Evolutionary conservation across 495 filamentous ascomycete genomes (phyloP), one percentile per base, ranked within the genome.

Genomic region (Aspergillus coremiiformis): DNA sequence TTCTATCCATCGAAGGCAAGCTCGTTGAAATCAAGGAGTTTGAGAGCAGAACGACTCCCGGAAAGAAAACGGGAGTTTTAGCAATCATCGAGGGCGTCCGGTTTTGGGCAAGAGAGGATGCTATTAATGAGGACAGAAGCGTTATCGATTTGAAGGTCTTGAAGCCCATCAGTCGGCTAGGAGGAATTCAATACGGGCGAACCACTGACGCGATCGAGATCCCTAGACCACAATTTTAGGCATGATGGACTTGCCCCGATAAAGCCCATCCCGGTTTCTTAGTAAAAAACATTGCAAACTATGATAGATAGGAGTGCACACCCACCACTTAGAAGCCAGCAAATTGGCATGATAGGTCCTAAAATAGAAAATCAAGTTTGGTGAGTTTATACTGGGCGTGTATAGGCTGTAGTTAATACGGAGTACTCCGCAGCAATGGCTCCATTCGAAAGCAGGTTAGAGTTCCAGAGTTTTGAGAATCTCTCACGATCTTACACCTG

Each of bases 81-180:
- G 86, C 80, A 12, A 79, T 95, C 44, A 74, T 96, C 8, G 90
- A 98, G 72, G 92, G 91, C 1, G 81, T 85, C 33, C 73, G 83
- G 22, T 96, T 98, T 61, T 95, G 90, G 87, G 89, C 82, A 10
- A 69, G 91, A 42, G 90, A 96, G 63, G 92, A 96, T 72, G 89
- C 89, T 10, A 71, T 96, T 6, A 85, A 94, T 57, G 80, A 87
- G 62, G 83, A 87, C 14, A 78, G 73, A 61, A 87, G 81, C 52
- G 50, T 84, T 22, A 73, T 97, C 29, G 84, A 93, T 68, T 74
- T 87, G 12, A 77, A 74, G 51, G 69, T 87, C 9, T 59, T 96
- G 33, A 80, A 78, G 56, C 93, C 92, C 14, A 78, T 95, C 23
- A 80, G 79, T 59, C 80, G 92, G 9, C 53, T 96, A 37, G 92